phyloP scores from a whole-genome alignment of 1,139 yeast genomes.

The Ogataea hybrid region DNA sequence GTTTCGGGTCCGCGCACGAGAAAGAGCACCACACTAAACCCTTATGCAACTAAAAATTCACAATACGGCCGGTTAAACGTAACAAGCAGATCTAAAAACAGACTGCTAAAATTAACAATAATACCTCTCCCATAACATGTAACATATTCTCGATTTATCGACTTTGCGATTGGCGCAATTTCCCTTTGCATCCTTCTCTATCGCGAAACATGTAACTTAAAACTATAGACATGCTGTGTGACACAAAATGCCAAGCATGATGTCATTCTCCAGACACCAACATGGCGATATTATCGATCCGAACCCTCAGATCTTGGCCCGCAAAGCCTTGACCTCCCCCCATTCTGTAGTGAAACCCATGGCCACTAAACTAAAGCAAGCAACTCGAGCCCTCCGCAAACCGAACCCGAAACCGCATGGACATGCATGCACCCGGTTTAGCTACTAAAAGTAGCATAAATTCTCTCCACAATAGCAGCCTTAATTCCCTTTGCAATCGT shows the following conservation, averaged over 20 bases:
- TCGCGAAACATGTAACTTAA: too few relatives aligned
- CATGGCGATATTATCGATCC: not conserved
- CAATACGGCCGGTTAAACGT: too few relatives aligned
- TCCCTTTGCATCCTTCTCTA: too few relatives aligned
- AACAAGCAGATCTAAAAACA: too few relatives aligned
- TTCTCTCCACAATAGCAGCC: not conserved
- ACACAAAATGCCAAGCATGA: not conserved
- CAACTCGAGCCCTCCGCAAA: not conserved
- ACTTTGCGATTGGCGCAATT: too few relatives aligned
- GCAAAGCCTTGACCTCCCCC: not conserved
- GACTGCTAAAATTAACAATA: too few relatives aligned
- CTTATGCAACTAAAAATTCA: too few relatives aligned
- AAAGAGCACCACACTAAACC: too few relatives aligned
- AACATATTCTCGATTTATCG: too few relatives aligned
- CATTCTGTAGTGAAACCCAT: not conserved
- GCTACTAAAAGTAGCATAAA: slow-evolving; percentile 6
- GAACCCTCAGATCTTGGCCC: not conserved
- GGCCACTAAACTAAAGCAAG: not conserved
- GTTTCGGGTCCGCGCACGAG: too few relatives aligned
- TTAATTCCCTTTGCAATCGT: not conserved
- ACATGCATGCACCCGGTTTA: slow-evolving; percentile 2
- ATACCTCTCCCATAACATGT: too few relatives aligned
- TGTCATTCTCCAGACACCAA: not conserved
- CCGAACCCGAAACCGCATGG: not conserved
- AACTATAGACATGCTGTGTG: too few relatives aligned